These are phyloP conservation scores for Mycena rebaudengoi DNA, from an alignment of 768 basidiomycete genomes.

Conservation along the genomic window DNA sequence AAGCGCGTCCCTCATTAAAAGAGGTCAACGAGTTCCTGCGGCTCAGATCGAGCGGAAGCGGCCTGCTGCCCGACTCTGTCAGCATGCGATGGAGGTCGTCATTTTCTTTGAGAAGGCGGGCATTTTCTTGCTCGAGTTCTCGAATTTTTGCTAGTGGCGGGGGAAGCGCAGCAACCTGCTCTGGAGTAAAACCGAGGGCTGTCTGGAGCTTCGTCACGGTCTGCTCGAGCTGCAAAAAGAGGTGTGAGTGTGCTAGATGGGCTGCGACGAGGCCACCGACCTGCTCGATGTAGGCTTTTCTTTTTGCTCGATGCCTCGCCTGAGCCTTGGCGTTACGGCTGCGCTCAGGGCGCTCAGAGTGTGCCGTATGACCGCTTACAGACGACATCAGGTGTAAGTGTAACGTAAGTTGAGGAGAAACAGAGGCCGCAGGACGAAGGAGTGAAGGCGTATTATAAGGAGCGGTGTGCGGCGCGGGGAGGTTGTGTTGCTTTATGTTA, in stretches of 20 bases:
- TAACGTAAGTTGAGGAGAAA: constrained; percentile 61
- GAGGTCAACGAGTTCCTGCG: constrained; percentile 56
- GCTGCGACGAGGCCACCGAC: constrained; percentile 46
- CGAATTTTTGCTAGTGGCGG: constrained; percentile 79
- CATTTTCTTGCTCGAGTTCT: constrained; percentile 85
- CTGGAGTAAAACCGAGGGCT: constrained; percentile 74
- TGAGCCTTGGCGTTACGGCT: constrained; percentile 91
- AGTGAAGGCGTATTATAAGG: constrained; percentile 31
- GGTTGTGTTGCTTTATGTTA: constrained; percentile 24
- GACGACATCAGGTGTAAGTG: constrained; percentile 61
- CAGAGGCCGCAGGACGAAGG: constrained; percentile 60
- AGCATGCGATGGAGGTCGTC: constrained; percentile 78
- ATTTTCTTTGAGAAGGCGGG: constrained; percentile 73
- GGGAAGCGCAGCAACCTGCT: constrained; percentile 77
- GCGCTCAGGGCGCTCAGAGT: constrained; percentile 77
- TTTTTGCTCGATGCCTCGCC: constrained; percentile 89
- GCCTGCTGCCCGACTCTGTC: constrained; percentile 50
- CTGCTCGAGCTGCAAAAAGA: constrained; percentile 70
- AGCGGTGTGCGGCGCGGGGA: constrained; percentile 28
- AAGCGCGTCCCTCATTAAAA: constrained; percentile 57
- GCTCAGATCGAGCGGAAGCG: constrained; percentile 50
- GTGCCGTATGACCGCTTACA: constrained; percentile 62
- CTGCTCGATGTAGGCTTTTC: constrained; percentile 94
- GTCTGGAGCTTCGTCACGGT: constrained; percentile 88
- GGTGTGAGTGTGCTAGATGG: neutral